A percentile compares a stretch with the other conserved stretches of the same genome.
Conservation (phyloP, 2,329 filamentous ascomycete species). For the Phialophora verrucosa region DNA sequence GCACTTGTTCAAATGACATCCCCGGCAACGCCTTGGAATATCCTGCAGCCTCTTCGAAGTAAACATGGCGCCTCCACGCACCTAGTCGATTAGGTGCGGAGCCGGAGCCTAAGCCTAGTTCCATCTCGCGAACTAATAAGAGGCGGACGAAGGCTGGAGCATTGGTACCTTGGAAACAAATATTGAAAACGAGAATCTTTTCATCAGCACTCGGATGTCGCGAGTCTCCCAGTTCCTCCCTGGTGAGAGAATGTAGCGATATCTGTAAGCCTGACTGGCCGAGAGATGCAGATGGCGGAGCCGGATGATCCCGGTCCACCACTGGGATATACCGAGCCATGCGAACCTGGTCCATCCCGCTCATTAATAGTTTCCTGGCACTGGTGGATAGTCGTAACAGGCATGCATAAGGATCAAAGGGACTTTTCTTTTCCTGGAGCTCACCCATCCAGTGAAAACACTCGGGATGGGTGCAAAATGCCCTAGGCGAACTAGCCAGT, state of each 20-base stretch:
- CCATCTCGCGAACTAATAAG: neutral
- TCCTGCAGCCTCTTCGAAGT: neutral
- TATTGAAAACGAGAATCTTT: neutral
- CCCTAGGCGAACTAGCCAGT: constrained; percentile 11
- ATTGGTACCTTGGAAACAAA: neutral
- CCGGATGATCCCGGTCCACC: neutral
- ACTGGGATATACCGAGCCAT: neutral
- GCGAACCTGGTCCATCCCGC: neutral
- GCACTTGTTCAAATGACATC: neutral
- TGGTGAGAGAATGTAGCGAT: neutral
- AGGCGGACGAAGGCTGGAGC: neutral
- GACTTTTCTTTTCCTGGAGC: neutral
- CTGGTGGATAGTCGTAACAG: neutral
- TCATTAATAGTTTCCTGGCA: neutral
- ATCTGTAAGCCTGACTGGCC: constrained; percentile 4
- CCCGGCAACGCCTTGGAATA: neutral
- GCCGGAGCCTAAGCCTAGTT: neutral
- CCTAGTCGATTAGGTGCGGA: neutral
- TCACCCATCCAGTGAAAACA: constrained; percentile 6
- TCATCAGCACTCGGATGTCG: neutral
- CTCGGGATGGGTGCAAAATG: constrained; percentile 8
- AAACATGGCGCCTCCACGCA: neutral
- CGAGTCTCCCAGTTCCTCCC: neutral
- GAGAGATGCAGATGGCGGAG: neutral
- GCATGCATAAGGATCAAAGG: neutral